Conservation (phyloP, 2,329 filamentous ascomycete genomes). For the Ceratocystis colombiana region DNA sequence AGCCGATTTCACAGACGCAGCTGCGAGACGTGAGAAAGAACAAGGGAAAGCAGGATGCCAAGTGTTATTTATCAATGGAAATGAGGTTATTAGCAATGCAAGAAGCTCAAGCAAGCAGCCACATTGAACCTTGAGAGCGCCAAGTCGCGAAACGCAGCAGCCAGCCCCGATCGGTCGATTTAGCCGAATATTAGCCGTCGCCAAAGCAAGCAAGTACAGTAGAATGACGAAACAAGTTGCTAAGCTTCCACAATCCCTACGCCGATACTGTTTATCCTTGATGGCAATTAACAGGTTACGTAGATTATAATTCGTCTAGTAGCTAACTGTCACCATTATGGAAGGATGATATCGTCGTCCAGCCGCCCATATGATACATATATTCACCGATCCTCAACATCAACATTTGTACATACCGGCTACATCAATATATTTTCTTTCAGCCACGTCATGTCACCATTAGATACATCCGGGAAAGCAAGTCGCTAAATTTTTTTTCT, state of each 20-base stretch:
- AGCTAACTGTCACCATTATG: too few species aligned
- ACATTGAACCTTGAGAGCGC: not conserved
- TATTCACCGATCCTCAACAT: not conserved
- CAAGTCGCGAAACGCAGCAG: slow-evolving; percentile 21
- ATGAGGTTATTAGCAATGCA: not conserved
- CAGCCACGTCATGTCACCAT: slow-evolving; percentile 9
- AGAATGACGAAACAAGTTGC: not conserved
- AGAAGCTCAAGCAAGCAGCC: slow-evolving; percentile 1
- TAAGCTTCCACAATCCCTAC: too few species aligned
- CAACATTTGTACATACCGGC: not conserved
- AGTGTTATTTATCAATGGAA: not conserved
- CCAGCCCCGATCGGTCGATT: not conserved
- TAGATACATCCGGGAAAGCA: slow-evolving; percentile 16
- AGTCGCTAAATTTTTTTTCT: slow-evolving; percentile 27
- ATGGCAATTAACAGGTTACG: too few species aligned
- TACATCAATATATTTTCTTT: too few species aligned
- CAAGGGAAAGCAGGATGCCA: not conserved
- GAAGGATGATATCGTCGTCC: too few species aligned
- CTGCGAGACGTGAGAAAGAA: not conserved
- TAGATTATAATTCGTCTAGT: too few species aligned
- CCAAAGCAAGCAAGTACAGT: not conserved
- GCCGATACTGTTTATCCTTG: too few species aligned
- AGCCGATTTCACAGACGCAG: not conserved
- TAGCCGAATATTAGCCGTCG: slow-evolving; percentile 6
- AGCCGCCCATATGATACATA: not conserved